phyloP scores from a whole-genome alignment of 331 rosid species.

The Cucumis variabilis region DNA sequence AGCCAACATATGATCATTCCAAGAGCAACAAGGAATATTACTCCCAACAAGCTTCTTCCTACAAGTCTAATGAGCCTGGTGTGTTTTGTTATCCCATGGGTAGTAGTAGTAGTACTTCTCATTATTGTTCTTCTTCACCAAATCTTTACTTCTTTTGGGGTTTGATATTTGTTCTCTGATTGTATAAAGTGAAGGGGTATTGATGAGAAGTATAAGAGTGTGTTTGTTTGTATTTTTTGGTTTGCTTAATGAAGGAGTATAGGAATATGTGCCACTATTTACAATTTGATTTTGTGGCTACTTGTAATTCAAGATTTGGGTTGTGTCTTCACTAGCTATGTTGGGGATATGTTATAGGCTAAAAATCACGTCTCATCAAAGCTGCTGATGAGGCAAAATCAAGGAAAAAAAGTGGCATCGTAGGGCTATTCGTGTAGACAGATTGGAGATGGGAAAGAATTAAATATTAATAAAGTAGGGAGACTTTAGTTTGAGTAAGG shows the following conservation, averaged over 20 bases:
- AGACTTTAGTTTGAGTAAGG: not conserved
- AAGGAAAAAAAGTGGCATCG: not conserved
- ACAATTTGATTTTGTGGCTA: not conserved
- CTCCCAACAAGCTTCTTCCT: constrained; percentile 12
- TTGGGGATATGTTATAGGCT: not conserved
- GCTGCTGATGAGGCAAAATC: not conserved
- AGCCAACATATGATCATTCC: not conserved
- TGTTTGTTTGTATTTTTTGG: not conserved
- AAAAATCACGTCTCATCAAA: not conserved
- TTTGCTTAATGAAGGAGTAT: not conserved
- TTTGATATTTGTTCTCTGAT: not conserved
- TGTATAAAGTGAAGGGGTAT: not conserved
- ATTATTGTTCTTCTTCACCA: not conserved
- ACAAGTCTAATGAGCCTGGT: not conserved
- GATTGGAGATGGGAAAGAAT: no score
- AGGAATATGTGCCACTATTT: not conserved
- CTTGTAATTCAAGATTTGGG: not conserved
- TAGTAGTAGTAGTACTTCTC: no score
- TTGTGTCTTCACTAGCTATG: not conserved
- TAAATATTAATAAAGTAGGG: not conserved
- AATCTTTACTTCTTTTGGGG: not conserved
- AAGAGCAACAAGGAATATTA: not conserved
- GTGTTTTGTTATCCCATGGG: not conserved
- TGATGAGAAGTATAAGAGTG: not conserved
- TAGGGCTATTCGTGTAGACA: not conserved